Percentiles rank a stretch among this genome's conserved stretches.
Conservation (phyloP, 1,284 basidiomycete genomes). For the Neolentinus lepideus region DNA sequence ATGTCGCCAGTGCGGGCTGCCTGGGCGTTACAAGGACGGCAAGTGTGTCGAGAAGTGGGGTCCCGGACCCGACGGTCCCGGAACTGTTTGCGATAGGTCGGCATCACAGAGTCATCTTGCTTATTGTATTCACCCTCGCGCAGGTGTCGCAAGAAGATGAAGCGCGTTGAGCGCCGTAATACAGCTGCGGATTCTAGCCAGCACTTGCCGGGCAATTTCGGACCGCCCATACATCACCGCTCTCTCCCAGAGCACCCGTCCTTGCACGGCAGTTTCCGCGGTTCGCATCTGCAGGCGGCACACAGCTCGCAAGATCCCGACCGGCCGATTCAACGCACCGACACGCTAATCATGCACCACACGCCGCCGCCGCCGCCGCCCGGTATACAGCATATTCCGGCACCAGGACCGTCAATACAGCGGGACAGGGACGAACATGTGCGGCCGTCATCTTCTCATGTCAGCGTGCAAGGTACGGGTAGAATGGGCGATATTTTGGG, state of each 20-base stretch:
- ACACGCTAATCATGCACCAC: slow-evolving; percentile 21
- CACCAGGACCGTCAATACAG: neutral
- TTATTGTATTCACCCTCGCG: slow-evolving; percentile 4
- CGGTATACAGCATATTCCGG: neutral
- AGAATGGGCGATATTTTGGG: too few relatives aligned
- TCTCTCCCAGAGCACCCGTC: slow-evolving; percentile 8
- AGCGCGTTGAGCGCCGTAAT: slow-evolving; percentile 51
- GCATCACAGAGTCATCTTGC: slow-evolving; percentile 15
- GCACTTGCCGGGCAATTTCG: neutral
- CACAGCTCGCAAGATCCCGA: slow-evolving; percentile 10
- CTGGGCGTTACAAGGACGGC: slow-evolving; percentile 72
- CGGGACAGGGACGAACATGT: neutral
- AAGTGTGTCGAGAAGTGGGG: slow-evolving; percentile 87
- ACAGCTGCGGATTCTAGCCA: neutral
- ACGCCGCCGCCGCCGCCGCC: slow-evolving; percentile 7
- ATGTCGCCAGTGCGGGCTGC: slow-evolving; percentile 63
- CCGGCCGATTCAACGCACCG: slow-evolving; percentile 19
- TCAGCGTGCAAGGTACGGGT: neutral
- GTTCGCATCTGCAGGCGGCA: slow-evolving; percentile 2
- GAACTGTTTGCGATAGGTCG: slow-evolving; percentile 74
- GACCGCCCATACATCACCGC: neutral
- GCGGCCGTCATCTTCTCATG: neutral
- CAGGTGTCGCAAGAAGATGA: slow-evolving; percentile 81
- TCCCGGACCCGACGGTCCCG: slow-evolving; percentile 74
- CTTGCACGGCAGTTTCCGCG: slow-evolving; percentile 17